A percentile compares a stretch with the other conserved stretches of the same genome.
phyloP scores from a whole-genome alignment of 2,329 filamentous ascomycete genomes.

The Colletotrichum neosansevieriae region DNA sequence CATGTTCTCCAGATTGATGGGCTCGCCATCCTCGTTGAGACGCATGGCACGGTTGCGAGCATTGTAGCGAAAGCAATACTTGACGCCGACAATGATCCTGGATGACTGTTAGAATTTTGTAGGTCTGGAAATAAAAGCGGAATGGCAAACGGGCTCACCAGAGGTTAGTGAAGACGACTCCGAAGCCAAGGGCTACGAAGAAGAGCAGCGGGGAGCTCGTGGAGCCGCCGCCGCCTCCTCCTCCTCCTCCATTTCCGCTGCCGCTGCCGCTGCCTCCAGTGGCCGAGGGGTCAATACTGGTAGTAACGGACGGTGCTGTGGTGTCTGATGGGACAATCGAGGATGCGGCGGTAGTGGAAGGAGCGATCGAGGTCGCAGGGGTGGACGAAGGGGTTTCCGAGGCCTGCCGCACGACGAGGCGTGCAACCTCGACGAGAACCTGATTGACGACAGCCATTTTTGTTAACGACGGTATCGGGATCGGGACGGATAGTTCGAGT shows the following conservation, averaged over 20 bases:
- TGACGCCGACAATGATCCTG: slow-evolving; percentile 99
- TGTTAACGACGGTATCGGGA: not conserved
- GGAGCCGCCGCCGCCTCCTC: slow-evolving; percentile 43
- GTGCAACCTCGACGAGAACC: slow-evolving; percentile 51
- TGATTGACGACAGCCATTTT: slow-evolving; percentile 54
- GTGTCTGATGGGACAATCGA: slow-evolving; percentile 38
- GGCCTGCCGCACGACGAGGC: slow-evolving; percentile 50
- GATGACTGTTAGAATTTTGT: slow-evolving; percentile 43
- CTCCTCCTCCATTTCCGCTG: slow-evolving; percentile 19
- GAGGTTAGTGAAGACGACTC: slow-evolving; percentile 97
- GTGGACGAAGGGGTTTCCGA: slow-evolving; percentile 8
- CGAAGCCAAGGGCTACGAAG: slow-evolving; percentile 95
- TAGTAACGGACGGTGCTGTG: slow-evolving; percentile 22
- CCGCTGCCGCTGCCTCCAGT: slow-evolving; percentile 18
- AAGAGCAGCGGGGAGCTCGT: slow-evolving; percentile 69
- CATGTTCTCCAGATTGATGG: slow-evolving; percentile 88
- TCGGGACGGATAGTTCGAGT: not conserved
- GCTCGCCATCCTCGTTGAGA: slow-evolving; percentile 84
- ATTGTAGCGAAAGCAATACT: slow-evolving; percentile 99
- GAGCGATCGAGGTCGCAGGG: slow-evolving; percentile 39
- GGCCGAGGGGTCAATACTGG: not conserved
- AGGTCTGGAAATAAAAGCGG: not conserved
- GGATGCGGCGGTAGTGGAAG: slow-evolving; percentile 35
- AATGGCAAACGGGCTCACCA: slow-evolving; percentile 74
- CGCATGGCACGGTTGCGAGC: slow-evolving; percentile 87